Base-by-base conservation (phyloP, 768 basidiomycete species). In the Cubamyces sp. region DNA sequence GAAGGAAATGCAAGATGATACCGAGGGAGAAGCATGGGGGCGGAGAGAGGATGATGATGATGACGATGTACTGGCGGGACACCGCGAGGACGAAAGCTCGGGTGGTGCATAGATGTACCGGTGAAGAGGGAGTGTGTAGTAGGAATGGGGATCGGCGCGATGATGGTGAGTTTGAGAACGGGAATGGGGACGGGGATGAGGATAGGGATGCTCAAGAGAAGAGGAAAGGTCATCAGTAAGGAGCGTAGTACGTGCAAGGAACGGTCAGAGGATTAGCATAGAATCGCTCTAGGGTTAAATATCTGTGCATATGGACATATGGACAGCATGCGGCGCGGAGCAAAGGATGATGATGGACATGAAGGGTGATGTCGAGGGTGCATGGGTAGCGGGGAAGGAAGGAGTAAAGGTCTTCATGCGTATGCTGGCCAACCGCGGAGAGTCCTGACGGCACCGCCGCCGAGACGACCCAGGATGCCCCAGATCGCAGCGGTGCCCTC, bases 341-440 rank as follows among this genome's bases (percentile, higher is more conserved):
- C 28, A 23, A 26, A 54, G 34, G 50, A 3, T 11, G 18, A n/a
- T n/a, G 39, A 37, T 21, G 18, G 40, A 40, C 41, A 46, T 40
- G 51, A 51, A 42, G 56, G 50, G 37, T 45, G 49, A 12, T 40
- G 56, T 26, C 23, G 45, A 12, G 28, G 40, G 45, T 62, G 50
- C 21, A 45, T 18, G 5, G 39, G 21, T 16, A 41, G 7, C 15
- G 19, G 16, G 46, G 34, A 28, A 47, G 18, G 34, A 23, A 34
- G 40, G 12, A 26, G 37, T 21, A 57, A 18, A 9, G 18, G n/a
- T 67, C 14, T 9, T 54, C 47, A 55, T 3, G 42, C 53, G 30
- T 76, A 91, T 57, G 89, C 90, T 49, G 90, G 91, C 87, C 88
- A 91, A 14, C 91, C 91, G 49, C 88, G 80, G 12, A 86, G 88